Percentiles rank a stretch among this genome's conserved stretches.
Conservation (phyloP, 352 stramenopile genomes). For the Globisporangium solare region DNA sequence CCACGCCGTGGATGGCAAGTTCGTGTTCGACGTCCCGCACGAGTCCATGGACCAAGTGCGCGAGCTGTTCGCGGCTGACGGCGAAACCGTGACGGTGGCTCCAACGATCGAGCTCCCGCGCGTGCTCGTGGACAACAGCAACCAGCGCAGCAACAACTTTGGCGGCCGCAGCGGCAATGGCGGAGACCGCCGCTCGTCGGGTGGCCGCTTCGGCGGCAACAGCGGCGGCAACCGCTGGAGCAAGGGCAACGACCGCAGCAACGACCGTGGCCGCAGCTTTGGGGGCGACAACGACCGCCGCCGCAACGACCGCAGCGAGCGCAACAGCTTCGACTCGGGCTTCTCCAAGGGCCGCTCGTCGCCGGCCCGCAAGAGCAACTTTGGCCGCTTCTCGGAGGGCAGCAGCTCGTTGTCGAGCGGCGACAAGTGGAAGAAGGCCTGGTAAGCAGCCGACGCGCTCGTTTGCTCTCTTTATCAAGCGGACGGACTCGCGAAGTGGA, state of each 20-base stretch:
- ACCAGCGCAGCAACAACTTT: conserved; percentile 20
- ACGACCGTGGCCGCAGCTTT: conserved; percentile 24
- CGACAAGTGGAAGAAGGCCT: conserved; percentile 25
- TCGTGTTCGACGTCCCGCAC: conserved; percentile 66
- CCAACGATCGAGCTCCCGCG: conserved; percentile 48
- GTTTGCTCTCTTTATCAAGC: not conserved
- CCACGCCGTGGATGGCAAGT: conserved; percentile 53
- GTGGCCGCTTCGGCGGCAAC: conserved; percentile 26
- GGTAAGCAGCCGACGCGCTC: conserved; percentile 8
- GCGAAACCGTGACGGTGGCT: conserved; percentile 34
- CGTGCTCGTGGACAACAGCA: conserved; percentile 37
- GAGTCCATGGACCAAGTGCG: conserved; percentile 42
- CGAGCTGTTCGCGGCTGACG: conserved; percentile 29
- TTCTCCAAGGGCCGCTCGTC: conserved; percentile 28
- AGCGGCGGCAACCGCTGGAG: conserved; percentile 20
- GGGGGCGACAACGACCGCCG: conserved; percentile 21
- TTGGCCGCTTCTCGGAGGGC: conserved; percentile 37
- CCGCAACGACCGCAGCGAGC: conserved; percentile 16
- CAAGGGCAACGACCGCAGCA: conserved; percentile 25
- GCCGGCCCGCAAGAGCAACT: conserved; percentile 17
- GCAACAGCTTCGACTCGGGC: conserved; percentile 35
- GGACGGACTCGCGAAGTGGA: not conserved
- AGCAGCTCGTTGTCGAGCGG: conserved; percentile 6
- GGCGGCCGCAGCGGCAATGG: conserved; percentile 20
- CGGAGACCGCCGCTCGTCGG: conserved; percentile 13